Conservation (phyloP, 2,329 filamentous ascomycete species). For the Tolypocladium paradoxum region DNA sequence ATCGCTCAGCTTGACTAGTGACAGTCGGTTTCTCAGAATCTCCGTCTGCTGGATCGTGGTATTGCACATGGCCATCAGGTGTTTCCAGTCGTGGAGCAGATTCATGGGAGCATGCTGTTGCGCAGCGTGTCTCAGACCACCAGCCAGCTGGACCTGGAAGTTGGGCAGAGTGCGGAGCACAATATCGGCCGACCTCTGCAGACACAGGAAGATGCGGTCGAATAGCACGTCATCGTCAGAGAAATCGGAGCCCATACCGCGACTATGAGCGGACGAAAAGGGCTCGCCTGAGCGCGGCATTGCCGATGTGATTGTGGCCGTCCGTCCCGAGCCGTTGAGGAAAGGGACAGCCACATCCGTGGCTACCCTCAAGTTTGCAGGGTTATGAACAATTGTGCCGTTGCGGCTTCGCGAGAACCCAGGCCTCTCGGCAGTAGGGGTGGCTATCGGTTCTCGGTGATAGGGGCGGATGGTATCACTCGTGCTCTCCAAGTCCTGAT, state of each 20-base stretch:
- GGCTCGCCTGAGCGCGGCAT: constrained; percentile 79
- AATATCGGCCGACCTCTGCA: constrained; percentile 63
- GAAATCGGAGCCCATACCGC: constrained; percentile 45
- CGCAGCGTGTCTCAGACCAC: constrained; percentile 52
- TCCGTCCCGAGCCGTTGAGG: constrained; percentile 37
- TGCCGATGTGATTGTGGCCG: constrained; percentile 42
- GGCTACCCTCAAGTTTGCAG: constrained; percentile 43
- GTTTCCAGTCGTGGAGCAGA: constrained; percentile 55
- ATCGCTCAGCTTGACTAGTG: constrained; percentile 75
- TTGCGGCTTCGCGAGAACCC: constrained; percentile 19
- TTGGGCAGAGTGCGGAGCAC: constrained; percentile 61
- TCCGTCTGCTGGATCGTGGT: constrained; percentile 64
- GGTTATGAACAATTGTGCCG: constrained; percentile 33
- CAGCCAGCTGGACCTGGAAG: constrained; percentile 55
- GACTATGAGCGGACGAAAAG: constrained; percentile 47
- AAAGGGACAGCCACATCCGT: constrained; percentile 40
- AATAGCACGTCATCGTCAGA: constrained; percentile 72
- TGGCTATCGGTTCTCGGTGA: constrained; percentile 40
- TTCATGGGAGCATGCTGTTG: constrained; percentile 48
- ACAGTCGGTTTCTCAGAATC: constrained; percentile 60
- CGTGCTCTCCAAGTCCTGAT: constrained; percentile 10
- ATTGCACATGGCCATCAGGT: constrained; percentile 60
- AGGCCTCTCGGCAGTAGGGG: constrained; percentile 40
- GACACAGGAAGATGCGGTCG: constrained; percentile 68
- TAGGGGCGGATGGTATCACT: constrained; percentile 40